Conservation (phyloP, 23 red algal species). For the Gracilaria vermiculophylla region DNA sequence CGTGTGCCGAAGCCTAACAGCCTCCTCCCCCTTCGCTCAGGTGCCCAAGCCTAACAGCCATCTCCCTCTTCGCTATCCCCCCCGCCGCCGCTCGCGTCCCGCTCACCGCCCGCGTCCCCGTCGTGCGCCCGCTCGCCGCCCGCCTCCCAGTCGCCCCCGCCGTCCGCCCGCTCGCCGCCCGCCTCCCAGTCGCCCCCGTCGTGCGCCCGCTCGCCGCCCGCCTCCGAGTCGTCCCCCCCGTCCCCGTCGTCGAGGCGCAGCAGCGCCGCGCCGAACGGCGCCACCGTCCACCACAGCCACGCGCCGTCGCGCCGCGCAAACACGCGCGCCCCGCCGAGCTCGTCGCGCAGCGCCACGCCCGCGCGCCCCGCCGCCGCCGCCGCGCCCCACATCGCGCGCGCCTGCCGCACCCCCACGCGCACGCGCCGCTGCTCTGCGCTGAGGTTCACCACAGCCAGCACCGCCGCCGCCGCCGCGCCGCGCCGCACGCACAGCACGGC, state of each 20-base stretch:
- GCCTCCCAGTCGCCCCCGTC: background rate
- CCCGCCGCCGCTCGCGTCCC: too few relatives aligned
- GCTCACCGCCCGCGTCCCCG: background rate
- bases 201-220: background rate
- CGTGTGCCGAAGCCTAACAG: too few relatives aligned
- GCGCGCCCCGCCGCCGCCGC: background rate
- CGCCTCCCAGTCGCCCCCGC: background rate
- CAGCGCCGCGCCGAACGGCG: background rate
- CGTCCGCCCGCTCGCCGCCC: background rate
- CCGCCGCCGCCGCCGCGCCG: background rate
- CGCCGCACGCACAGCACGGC: constrained; percentile 43
- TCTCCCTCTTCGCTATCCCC: too few relatives aligned
- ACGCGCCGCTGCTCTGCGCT: background rate
- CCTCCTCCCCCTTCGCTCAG: too few relatives aligned
- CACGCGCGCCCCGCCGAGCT: background rate
- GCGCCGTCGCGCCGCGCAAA: background rate
- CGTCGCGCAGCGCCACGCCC: background rate
- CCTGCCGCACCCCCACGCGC: background rate
- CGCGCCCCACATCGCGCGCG: background rate
- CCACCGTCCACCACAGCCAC: background rate
- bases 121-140: too few relatives aligned
- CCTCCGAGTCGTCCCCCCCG: background rate
- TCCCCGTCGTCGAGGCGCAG: background rate
- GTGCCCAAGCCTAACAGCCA: too few relatives aligned
- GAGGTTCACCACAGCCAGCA: background rate